phyloP scores from a whole-genome alignment of 2,329 filamentous ascomycete species.

The Phialemonium atrogriseum region DNA sequence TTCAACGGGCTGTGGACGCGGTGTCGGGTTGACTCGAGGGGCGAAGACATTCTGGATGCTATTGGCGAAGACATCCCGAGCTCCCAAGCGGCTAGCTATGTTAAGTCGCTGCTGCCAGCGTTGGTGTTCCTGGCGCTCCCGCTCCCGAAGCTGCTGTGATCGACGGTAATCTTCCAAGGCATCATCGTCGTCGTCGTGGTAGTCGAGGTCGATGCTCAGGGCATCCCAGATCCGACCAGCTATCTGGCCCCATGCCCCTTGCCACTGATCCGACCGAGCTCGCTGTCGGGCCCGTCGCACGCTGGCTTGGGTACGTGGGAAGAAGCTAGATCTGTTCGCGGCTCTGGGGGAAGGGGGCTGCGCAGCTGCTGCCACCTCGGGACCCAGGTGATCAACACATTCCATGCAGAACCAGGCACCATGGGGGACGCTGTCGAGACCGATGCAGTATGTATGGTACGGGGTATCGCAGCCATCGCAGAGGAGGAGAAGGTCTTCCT shows the following conservation, averaged over 20 bases:
- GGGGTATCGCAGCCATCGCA: conserved; percentile 87
- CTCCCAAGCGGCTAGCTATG: conserved; percentile 74
- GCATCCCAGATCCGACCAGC: conserved; percentile 56
- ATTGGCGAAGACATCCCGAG: conserved; percentile 61
- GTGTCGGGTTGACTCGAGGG: conserved; percentile 39
- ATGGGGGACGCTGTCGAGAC: conserved; percentile 65
- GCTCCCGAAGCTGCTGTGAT: conserved; percentile 44
- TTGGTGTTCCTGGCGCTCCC: conserved; percentile 48
- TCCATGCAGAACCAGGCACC: conserved; percentile 89
- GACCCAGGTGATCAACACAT: conserved; percentile 50
- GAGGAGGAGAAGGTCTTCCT: conserved; percentile 77
- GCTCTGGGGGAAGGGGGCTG: conserved; percentile 16
- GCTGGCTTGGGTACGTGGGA: conserved; percentile 48
- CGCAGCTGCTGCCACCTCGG: conserved; percentile 26
- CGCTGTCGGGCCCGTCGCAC: conserved; percentile 47
- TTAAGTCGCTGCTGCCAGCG: conserved; percentile 79
- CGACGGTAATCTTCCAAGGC: conserved; percentile 43
- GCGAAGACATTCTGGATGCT: conserved; percentile 52
- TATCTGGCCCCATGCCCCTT: conserved; percentile 70
- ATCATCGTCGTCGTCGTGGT: conserved; percentile 75
- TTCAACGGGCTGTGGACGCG: conserved; percentile 31
- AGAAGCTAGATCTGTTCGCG: conserved; percentile 25
- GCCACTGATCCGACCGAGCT: conserved; percentile 76
- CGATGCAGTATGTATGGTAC: conserved; percentile 89
- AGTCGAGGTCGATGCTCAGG: conserved; percentile 70